phyloP scores from a whole-genome alignment of 2,329 filamentous ascomycete genomes.

The Neurospora sp. region DNA sequence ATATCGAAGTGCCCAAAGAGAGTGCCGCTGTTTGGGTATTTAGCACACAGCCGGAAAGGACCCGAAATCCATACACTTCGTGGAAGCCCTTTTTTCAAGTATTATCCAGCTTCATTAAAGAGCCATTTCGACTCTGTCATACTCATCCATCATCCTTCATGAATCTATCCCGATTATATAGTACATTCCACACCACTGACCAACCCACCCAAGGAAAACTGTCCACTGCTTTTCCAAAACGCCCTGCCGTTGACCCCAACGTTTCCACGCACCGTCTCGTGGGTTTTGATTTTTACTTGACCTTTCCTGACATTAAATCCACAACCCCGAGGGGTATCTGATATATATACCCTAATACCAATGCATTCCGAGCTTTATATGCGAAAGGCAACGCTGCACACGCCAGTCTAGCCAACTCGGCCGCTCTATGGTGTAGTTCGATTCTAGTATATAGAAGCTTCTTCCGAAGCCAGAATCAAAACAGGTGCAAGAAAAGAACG shows the following conservation, averaged over 20 bases:
- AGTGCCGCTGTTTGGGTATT: neutral
- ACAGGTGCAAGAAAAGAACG: neutral
- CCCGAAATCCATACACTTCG: neutral
- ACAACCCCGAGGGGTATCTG: neutral
- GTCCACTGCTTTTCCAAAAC: neutral
- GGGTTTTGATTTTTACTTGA: neutral
- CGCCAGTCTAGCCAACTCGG: neutral
- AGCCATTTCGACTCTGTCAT: neutral
- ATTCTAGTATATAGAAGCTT: neutral
- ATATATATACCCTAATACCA: neutral
- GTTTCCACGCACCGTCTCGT: neutral
- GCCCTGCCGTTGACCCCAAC: neutral
- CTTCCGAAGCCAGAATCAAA: neutral
- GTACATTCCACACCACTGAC: neutral
- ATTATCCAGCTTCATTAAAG: neutral
- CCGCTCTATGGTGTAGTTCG: neutral
- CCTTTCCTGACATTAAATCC: neutral
- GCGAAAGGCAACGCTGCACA: neutral
- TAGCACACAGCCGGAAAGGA: neutral
- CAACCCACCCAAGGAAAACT: neutral
- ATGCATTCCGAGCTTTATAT: neutral
- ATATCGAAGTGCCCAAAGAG: neutral
- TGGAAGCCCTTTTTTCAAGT: neutral
- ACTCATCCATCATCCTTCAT: neutral
- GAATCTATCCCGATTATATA: neutral